Evolutionary conservation across 1,139 yeast species (phyloP), one percentile per base, ranked within the genome.

Genomic region (Saccharomyces hybrid): DNA sequence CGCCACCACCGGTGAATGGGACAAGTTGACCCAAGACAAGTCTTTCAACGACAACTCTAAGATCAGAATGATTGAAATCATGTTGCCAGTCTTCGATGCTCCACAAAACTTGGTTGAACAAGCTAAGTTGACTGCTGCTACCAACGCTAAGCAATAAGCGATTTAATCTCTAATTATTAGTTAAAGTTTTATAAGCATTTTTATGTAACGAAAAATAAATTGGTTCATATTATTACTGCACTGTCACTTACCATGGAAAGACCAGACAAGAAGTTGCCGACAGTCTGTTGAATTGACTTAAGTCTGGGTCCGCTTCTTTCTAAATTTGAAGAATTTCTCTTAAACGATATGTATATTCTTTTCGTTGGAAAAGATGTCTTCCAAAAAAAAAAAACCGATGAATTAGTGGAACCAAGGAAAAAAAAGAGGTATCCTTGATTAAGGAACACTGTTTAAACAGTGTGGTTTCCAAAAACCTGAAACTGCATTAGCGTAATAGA

Each of bases 71-170:
- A 75, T 88, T 59, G 96, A 88, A 75, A 79, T 88, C 56, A 82
- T 86, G 83, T 77, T 88, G 67, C 88, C 85, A 59, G 82, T 78
- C 67, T 78, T 87, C 83, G 96, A 88, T 73, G 96, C 95, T 56
- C 95, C 95, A 59, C 74, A 73, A 55, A 80, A 82, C 69, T 81
- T 88, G 75, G 77, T 80, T 61, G 78, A 77, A 69, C 95, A 86
- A 76, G 95, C 93, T 52, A 81, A 85, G 73, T 76, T 86, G 69
- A 82, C 95, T 49, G 93, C 88, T 61, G 73, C 79, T 66, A 78
- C 81, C 61, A 88, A 88, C 70, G 72, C 75, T 53, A 66, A 64
- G 63, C 65, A 65, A 58, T 38, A 38, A 38, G 44, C 44, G 14
- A 34, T 14, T 34, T 38, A 38, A 38, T 38, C 11, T 38, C 25